Conservation (phyloP, 371 early-diverging fungal species). For the Ordospora colligata region DNA sequence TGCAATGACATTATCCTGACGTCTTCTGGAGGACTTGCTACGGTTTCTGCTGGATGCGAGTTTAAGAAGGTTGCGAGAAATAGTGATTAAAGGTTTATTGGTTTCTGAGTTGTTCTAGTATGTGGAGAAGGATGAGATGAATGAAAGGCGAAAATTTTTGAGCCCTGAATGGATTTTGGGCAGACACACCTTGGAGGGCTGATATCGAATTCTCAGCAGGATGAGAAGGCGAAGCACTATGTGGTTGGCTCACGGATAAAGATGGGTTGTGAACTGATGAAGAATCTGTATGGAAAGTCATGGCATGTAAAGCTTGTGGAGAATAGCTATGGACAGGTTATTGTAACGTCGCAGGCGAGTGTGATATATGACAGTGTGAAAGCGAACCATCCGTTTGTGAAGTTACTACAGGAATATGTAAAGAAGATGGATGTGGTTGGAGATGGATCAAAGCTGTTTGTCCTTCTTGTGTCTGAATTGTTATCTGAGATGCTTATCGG, state of each 20-base stretch:
- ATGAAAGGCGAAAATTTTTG: slow-evolving; percentile 5
- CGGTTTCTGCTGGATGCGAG: slow-evolving; percentile 46
- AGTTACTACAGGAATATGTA: slow-evolving; percentile 50
- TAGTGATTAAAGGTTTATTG: slow-evolving; percentile 18
- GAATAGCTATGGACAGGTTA: slow-evolving; percentile 28
- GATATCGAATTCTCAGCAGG: slow-evolving; percentile 29
- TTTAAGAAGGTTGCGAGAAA: slow-evolving; percentile 41
- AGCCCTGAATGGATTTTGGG: slow-evolving; percentile 9
- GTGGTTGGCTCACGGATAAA: neutral
- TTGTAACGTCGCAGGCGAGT: slow-evolving; percentile 32
- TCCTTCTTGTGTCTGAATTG: slow-evolving; percentile 46
- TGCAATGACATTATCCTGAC: slow-evolving; percentile 89
- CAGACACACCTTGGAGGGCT: slow-evolving; percentile 1
- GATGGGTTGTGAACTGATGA: neutral
- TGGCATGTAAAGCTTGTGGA: slow-evolving; percentile 5
- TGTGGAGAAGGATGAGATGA: neutral
- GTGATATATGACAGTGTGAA: slow-evolving; percentile 54
- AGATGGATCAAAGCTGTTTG: slow-evolving; percentile 54
- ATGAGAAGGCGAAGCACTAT: slow-evolving; percentile 27
- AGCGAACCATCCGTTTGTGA: slow-evolving; percentile 57
- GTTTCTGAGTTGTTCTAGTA: neutral
- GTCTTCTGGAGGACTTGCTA: slow-evolving; percentile 93
- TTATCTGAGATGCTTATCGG: slow-evolving; percentile 32
- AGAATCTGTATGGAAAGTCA: slow-evolving; percentile 28
- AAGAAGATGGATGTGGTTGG: slow-evolving; percentile 51